Conservation (phyloP, 257 asterid genomes). For the Solanum ossicruentum region DNA sequence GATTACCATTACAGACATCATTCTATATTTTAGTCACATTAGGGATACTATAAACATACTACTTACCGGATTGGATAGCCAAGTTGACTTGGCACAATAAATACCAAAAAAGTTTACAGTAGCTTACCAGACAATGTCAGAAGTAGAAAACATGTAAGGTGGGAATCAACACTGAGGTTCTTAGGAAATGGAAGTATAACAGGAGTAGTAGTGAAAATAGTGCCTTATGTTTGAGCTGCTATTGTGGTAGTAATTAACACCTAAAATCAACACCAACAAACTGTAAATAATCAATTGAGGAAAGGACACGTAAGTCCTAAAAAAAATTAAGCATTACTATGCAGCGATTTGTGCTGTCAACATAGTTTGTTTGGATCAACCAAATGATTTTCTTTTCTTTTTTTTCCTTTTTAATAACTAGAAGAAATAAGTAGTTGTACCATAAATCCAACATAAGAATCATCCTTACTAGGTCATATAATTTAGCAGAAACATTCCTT, state of each 20-base stretch:
- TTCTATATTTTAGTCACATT: not conserved
- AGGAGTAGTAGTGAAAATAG: not conserved
- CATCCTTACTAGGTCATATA: too few species aligned
- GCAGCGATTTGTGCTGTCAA: too few species aligned
- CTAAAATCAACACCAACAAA: not conserved
- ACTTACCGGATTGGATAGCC: not conserved
- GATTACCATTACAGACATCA: not conserved
- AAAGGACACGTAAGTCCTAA: too few species aligned
- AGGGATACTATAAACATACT: not conserved
- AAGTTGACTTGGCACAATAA: not conserved
- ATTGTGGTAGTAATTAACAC: not conserved
- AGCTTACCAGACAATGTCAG: not conserved
- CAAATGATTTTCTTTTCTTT: too few species aligned
- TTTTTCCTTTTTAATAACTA: too few species aligned
- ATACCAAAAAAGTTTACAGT: not conserved
- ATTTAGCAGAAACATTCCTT: too few species aligned
- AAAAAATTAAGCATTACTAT: too few species aligned
- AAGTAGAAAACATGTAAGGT: not conserved
- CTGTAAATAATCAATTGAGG: not conserved
- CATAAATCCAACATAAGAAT: too few species aligned
- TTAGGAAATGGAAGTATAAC: not conserved
- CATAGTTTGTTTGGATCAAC: too few species aligned
- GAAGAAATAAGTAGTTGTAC: too few species aligned
- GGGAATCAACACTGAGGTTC: not conserved
- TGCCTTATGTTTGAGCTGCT: not conserved